Conservation (phyloP, 2,329 filamentous ascomycete species). For the Hymenoscyphus scutula region DNA sequence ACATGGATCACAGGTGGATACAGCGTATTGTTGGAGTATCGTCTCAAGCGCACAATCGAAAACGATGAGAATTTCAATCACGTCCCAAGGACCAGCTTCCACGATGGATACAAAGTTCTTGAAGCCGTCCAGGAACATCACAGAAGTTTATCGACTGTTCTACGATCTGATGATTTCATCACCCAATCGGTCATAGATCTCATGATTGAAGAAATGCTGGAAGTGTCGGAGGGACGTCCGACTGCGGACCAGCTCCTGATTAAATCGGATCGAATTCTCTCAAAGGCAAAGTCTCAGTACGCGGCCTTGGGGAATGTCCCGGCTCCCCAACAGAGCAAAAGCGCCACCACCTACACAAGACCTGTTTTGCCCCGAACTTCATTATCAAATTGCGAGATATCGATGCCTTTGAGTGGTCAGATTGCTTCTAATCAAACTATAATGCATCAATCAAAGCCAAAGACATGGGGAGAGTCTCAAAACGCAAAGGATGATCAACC, state of each 20-base stretch:
- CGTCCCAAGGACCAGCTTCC: conserved; percentile 32
- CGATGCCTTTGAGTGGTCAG: neutral
- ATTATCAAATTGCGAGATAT: neutral
- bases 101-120: conserved; percentile 33
- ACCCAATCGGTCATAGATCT: conserved; percentile 15
- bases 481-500: neutral
- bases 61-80: conserved; percentile 14
- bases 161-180: conserved; percentile 19
- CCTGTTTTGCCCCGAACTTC: neutral
- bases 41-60: conserved; percentile 22
- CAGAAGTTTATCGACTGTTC: conserved; percentile 9
- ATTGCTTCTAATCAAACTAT: neutral
- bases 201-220: conserved; percentile 20
- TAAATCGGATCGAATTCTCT: conserved; percentile 3
- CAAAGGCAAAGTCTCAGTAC: neutral
- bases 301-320: neutral
- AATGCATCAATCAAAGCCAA: neutral
- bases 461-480: neutral
- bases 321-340: neutral
- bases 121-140: conserved; percentile 28
- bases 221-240: conserved; percentile 9
- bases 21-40: conserved; percentile 30
- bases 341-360: neutral
- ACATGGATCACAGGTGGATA: conserved; percentile 32
- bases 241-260: conserved; percentile 3